These are phyloP conservation scores for Blepharisma stoltei DNA, from an alignment of 73 alveolate species.

Conservation along the genomic window DNA sequence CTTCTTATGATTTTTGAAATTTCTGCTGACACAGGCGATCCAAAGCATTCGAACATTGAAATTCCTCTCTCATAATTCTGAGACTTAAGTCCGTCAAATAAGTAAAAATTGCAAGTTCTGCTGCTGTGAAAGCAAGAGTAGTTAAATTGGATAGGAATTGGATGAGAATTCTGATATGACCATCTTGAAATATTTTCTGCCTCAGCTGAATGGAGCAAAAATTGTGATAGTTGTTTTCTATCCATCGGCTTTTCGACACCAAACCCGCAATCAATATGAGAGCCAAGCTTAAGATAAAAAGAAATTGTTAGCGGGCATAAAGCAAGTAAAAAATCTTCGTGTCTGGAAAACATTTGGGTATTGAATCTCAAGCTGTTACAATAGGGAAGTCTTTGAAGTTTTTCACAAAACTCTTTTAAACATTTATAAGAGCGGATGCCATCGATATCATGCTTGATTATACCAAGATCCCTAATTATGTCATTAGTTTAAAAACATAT, in stretches of 20 bases:
- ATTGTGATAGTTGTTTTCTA: constrained; percentile 19
- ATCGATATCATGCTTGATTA: constrained; percentile 16
- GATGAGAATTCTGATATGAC: not conserved
- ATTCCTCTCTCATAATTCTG: constrained; percentile 22
- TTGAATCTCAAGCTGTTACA: not conserved
- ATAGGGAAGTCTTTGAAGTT: not conserved
- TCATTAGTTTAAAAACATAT: too few relatives aligned
- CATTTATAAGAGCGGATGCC: constrained; percentile 3
- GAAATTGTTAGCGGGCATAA: constrained; percentile 17
- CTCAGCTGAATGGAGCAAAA: not conserved
- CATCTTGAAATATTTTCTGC: constrained; percentile 22
- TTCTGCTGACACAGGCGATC: constrained; percentile 21
- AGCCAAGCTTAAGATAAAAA: not conserved
- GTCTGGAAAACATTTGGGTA: not conserved
- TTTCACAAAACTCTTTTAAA: not conserved
- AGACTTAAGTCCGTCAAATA: constrained; percentile 2
- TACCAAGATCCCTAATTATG: too few relatives aligned
- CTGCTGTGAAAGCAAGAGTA: not conserved
- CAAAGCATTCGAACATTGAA: not conserved
- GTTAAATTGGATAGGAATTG: constrained; percentile 3
- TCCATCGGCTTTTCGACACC: constrained; percentile 15
- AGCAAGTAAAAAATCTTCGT: not conserved
- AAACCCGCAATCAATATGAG: not conserved
- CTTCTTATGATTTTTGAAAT: not conserved
- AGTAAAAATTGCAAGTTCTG: not conserved